Evolutionary conservation across 2,329 filamentous ascomycete species (phyloP), one percentile per base, ranked within the genome.

Genomic region (Rhinocladiella similis): DNA sequence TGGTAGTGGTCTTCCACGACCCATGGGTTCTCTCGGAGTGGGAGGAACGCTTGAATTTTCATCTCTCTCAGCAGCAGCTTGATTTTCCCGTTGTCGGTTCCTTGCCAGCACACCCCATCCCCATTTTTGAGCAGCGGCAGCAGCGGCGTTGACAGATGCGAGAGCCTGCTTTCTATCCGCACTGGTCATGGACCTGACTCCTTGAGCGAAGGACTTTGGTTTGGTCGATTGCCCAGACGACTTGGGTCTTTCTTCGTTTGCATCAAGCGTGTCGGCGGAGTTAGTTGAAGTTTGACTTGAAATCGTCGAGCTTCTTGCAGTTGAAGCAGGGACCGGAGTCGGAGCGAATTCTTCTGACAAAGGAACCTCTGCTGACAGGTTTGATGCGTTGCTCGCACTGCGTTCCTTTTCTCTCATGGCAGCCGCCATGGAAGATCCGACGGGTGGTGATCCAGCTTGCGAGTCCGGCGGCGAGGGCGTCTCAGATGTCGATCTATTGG

Each of bases 1-100:
- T 46, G 90, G 91, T 16, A 96, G 76, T 1, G 91, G 91, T 64
- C 88, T 87, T 0, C 91, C 91, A 38, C 91, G 83, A 1, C 91
- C 91, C 77, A 95, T 91, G 1, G 91, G 91, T 65, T 90, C 83
- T 62, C 74, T 82, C 63, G 73, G 84, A 70, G 59, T 83, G 45
- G 70, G 71, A 6, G 73, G 69, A 56, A 68, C 63, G 35, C 4
- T 41, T 7, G 38, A 6, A 13, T 69, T 70, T 22, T 79, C 77
- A 13, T 70, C 72, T 12, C 75, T 72, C 2, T 68, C 69, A 33
- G 68, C 74, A 14, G 47, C 35, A 35, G 66, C 59, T n/a, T 77
- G 71, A 27, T 64, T 66, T 63, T 72, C 57, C 13, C 56, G 56
- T 47, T 65, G 60, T 27, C 46, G 48, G 35, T 64, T 76, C 35